These are phyloP conservation scores for Lentinula detonsa DNA, from an alignment of 768 basidiomycete genomes.

Conservation along the genomic window DNA sequence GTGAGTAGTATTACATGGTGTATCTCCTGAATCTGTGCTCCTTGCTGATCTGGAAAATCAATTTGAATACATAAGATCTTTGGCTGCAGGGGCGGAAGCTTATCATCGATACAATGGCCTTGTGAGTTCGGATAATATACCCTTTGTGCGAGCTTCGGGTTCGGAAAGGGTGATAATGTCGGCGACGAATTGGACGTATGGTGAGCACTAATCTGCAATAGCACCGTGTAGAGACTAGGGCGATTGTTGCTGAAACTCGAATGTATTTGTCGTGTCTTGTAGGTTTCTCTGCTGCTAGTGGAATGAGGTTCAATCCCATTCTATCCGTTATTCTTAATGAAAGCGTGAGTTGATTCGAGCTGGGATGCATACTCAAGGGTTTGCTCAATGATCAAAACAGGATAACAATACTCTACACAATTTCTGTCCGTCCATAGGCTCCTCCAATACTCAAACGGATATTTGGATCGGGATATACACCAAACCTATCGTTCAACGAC, in stretches of 20 bases:
- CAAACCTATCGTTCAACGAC: slow-evolving; percentile 45
- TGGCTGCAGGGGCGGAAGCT: slow-evolving; percentile 35
- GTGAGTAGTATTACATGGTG: slow-evolving; percentile 29
- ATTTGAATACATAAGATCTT: slow-evolving; percentile 31
- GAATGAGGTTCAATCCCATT: slow-evolving; percentile 34
- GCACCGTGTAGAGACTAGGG: background rate
- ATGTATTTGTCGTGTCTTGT: background rate
- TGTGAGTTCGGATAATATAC: slow-evolving; percentile 26
- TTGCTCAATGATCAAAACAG: slow-evolving; percentile 19
- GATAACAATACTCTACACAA: slow-evolving; percentile 65
- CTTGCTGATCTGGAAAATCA: background rate
- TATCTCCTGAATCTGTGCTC: background rate
- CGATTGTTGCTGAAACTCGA: background rate
- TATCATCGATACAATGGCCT: slow-evolving; percentile 37
- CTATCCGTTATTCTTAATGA: slow-evolving; percentile 49
- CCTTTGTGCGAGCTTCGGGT: slow-evolving; percentile 46
- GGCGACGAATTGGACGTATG: slow-evolving; percentile 66
- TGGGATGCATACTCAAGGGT: background rate
- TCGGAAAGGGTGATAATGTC: slow-evolving; percentile 57
- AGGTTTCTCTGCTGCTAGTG: slow-evolving; percentile 60
- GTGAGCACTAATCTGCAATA: slow-evolving; percentile 21
- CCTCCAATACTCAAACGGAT: slow-evolving; percentile 33
- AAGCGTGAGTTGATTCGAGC: background rate
- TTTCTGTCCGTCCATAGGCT: slow-evolving; percentile 50
- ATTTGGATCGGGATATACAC: slow-evolving; percentile 56